Conservation (phyloP, 1,284 basidiomycete genomes). For the Cryptococcus maquisensis region DNA sequence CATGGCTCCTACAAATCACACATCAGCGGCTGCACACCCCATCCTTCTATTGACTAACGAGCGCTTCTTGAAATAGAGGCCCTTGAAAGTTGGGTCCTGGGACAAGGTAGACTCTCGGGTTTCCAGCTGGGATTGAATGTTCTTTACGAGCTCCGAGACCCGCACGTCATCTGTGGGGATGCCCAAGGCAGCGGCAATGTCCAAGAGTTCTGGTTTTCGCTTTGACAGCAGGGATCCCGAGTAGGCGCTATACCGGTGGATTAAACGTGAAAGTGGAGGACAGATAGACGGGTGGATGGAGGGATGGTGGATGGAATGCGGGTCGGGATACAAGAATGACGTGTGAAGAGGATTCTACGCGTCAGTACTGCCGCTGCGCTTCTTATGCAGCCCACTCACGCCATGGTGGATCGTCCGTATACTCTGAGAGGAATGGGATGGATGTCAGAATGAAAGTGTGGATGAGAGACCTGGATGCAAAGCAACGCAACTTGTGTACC, state of each 20-base stretch:
- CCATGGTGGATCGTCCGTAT: neutral
- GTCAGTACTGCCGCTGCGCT: too few species aligned
- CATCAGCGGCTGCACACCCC: neutral
- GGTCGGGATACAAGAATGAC: neutral
- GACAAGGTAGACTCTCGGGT: constrained; percentile 22
- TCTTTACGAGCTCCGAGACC: constrained; percentile 27
- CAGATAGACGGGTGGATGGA: too few species aligned
- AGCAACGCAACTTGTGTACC: neutral
- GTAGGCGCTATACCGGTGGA: constrained; percentile 15
- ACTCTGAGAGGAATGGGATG: too few species aligned
- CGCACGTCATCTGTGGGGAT: constrained; percentile 20
- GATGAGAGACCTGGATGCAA: too few species aligned
- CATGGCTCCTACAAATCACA: neutral
- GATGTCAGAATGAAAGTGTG: too few species aligned
- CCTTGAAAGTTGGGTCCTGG: constrained; percentile 33
- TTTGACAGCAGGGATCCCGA: constrained; percentile 35
- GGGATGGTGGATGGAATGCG: neutral
- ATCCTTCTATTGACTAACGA: constrained; percentile 6
- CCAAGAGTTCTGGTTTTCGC: constrained; percentile 40
- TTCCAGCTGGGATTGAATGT: constrained; percentile 37
- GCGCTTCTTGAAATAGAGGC: constrained; percentile 33
- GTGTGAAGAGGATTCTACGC: too few species aligned
- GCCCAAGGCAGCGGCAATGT: constrained; percentile 39
- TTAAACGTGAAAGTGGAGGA: too few species aligned
- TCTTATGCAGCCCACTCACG: neutral